Evolutionary conservation across 768 basidiomycete genomes (phyloP), one percentile per base, ranked within the genome.

Genomic region (Termitomyces eurrhizus): DNA sequence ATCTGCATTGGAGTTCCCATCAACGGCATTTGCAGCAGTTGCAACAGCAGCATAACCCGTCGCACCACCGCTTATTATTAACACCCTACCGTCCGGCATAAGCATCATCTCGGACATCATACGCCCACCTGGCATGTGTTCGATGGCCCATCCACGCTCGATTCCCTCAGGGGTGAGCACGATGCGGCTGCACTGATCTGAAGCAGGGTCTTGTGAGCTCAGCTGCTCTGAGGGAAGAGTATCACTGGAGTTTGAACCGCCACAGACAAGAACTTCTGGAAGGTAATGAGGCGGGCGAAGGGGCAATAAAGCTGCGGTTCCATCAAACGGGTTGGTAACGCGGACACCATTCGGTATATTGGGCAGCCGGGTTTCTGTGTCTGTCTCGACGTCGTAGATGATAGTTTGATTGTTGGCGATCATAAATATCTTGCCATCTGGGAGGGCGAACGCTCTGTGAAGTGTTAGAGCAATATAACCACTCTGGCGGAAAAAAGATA

Each of bases 211-310:
- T 59, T 78, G 78, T 12, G 75, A 74, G 4, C 72, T 71, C 14
- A 77, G 61, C 11, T 73, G 65, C 9, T 58, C 65, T 7, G 72
- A 58, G 3, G 72, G 66, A 7, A 68, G 67, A 6, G 62, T 65
- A 46, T 77, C 75, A 52, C 69, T 71, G 1, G 73, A 65, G 13
- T 70, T 74, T 11, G 75, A 70, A 26, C 80, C 80, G 39, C 80
- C 80, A 63, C 80, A 82, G 45, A 81, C 74, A 44, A 82, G 72
- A 29, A 81, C 70, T 62, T 79, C 78, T 4, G 80, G 78, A 6
- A 73, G 77, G 60, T 75, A 82, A 49, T 76, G 66, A 1, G 73
- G 73, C 26, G 75, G 73, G 1, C 70, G 70, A 11, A 78, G 67
- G 4, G 76, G 76, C 4, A 77, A 71, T n/a, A 78, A 66, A 26